Evolutionary conservation across 1,284 basidiomycete species (phyloP).

Genomic region (Ganoderma boninense): DNA sequence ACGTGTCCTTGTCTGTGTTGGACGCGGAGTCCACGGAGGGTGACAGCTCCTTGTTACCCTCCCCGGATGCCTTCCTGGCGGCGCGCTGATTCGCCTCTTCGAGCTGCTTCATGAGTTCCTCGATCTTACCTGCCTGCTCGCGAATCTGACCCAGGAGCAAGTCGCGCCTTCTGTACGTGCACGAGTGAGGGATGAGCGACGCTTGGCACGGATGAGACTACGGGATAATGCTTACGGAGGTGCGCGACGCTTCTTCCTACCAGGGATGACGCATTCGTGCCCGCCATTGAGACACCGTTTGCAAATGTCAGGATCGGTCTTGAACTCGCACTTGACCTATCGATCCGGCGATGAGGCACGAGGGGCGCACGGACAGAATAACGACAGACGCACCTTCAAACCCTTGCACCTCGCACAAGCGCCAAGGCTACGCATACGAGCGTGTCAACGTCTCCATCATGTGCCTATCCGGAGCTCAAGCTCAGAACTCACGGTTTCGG

Average conservation of each 20-base stretch:
- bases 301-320: constrained; percentile 71
- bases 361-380: background rate
- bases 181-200: background rate
- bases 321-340: constrained; percentile 76
- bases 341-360: background rate
- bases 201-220: background rate
- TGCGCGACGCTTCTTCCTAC: constrained; percentile 77
- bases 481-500: constrained; percentile 52
- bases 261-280: constrained; percentile 77
- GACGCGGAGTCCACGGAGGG: constrained; percentile 29
- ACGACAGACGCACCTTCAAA: constrained; percentile 58
- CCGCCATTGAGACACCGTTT: constrained; percentile 72
- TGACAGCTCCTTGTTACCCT: constrained; percentile 23
- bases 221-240: constrained; percentile 65
- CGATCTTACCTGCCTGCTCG: constrained; percentile 73
- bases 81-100: constrained; percentile 49
- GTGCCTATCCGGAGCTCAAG: constrained; percentile 4
- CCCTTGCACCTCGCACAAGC: constrained; percentile 79
- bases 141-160: constrained; percentile 76
- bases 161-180: constrained; percentile 68
- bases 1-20: constrained; percentile 28
- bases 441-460: background rate
- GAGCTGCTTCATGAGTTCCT: constrained; percentile 70
- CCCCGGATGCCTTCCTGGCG: constrained; percentile 22
- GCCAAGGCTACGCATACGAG: constrained; percentile 42